These are phyloP conservation scores for Scedosporium minutisporum DNA, from an alignment of 2,329 filamentous ascomycete genomes.

Conservation along the genomic window DNA sequence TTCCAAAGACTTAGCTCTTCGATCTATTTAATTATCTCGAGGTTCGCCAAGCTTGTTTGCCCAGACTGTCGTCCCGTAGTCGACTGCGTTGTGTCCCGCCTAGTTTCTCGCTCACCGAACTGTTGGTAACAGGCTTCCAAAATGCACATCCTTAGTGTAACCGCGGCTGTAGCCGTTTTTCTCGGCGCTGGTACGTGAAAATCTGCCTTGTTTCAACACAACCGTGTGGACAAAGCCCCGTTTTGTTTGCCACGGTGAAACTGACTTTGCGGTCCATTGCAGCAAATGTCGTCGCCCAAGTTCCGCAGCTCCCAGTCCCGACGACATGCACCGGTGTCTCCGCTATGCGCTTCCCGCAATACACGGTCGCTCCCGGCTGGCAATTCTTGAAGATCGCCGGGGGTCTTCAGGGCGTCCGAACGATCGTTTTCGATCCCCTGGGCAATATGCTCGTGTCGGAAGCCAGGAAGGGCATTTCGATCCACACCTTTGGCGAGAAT, in stretches of 20 bases:
- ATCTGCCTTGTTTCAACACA: background rate
- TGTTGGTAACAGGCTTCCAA: background rate
- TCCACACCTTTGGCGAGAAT: slow-evolving; percentile 28
- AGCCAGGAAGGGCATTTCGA: slow-evolving; percentile 24
- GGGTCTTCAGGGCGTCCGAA: background rate
- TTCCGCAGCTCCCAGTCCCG: slow-evolving; percentile 1
- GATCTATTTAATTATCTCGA: background rate
- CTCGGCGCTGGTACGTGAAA: slow-evolving; percentile 1
- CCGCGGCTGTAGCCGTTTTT: slow-evolving; percentile 1
- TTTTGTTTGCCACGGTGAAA: too few relatives aligned
- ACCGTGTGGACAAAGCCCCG: too few relatives aligned
- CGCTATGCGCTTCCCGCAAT: slow-evolving; percentile 3
- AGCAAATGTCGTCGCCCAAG: slow-evolving; percentile 3
- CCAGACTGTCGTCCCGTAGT: background rate
- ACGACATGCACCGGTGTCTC: slow-evolving; percentile 1
- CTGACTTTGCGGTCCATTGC: background rate
- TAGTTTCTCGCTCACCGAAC: background rate
- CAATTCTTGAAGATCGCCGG: slow-evolving; percentile 2
- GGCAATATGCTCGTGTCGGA: slow-evolving; percentile 29
- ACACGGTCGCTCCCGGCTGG: slow-evolving; percentile 4
- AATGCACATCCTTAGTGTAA: slow-evolving; percentile 1
- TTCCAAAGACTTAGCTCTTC: background rate
- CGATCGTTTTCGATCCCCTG: slow-evolving; percentile 22
- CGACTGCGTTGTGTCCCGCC: background rate
- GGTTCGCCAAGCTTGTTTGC: background rate